Base-by-base conservation (phyloP, 345 rosid genomes). In the Corchorus capsularis region DNA sequence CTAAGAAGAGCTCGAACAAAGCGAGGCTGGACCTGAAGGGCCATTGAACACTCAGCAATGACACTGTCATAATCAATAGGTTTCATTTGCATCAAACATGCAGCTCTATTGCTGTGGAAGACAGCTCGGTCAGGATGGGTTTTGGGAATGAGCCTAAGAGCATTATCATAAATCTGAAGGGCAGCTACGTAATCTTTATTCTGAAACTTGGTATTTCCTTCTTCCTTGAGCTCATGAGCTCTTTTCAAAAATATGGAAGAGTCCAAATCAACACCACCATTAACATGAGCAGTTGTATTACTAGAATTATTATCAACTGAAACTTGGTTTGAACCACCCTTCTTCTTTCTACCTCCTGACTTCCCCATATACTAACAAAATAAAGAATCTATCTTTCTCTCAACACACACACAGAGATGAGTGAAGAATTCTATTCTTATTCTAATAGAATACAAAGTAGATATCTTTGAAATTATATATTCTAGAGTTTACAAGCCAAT, bases 71-170 rank as follows among this genome's bases (percentile, higher is more conserved):
- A 96, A 69, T 93, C 93, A 39, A 93, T 83, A 4, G 99, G 99
- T 72, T 96, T 96, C 99, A 96, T 91, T 77, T 96, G 99, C 97
- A 94, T 92, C 89, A 94, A 84, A 77, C 98, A 94, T 72, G 97
- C 97, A 35, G 99, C 98, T 65, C 93, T 84, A 45, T 96, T 96
- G 87, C 98, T 91, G 41, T 96, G 98, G 75, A 90, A 93, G 69
- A 96, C 90, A 20, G 98, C 99, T 52, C 97, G 86, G 49, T 96
- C 99, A 0, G 89, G 94, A 78, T 96, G 97, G 66, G 67, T 86
- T 74, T 91, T 93, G 0, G 99, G 92, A 32, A 86, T 89, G 35
- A 93, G 89, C 77, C 81, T 82, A 75, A 96, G 85, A 59, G 92
- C 99, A 75, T 85, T 90, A 27, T 86, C 87, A 76, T 96, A 96